These are phyloP conservation scores for Coelastrella sp. DNA, from an alignment of 139 green algal genomes.

Conservation along the genomic window DNA sequence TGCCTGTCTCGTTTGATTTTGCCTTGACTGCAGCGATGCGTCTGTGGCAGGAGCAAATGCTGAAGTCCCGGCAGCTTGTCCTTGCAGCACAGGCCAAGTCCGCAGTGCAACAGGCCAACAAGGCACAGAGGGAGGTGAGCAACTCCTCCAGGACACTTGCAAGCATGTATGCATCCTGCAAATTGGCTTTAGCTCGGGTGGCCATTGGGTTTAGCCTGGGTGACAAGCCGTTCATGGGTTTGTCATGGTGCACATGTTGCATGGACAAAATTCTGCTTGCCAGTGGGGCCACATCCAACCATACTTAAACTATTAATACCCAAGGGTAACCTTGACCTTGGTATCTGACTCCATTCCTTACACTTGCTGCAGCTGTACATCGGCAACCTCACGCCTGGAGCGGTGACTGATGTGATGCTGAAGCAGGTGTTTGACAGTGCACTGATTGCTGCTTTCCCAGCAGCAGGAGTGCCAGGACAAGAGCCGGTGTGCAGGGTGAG, in stretches of 20 bases:
- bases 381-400: conserved; percentile 73
- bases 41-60: conserved; percentile 82
- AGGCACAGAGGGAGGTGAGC: conserved; percentile 75
- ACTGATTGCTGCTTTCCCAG: conserved; percentile 72
- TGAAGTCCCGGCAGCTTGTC: conserved; percentile 75
- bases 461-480: conserved; percentile 51
- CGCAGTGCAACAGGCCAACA: conserved; percentile 69
- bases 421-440: conserved; percentile 81
- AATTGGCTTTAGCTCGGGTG: too few species aligned
- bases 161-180: neutral
- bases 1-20: neutral
- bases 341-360: neutral
- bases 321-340: neutral
- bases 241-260: neutral
- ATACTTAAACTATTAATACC: neutral
- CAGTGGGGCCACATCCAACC: too few species aligned
- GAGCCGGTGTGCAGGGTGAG: conserved; percentile 72
- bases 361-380: conserved; percentile 71
- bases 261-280: neutral
- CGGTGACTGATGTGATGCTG: conserved; percentile 72
- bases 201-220: too few species aligned
- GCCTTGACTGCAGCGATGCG: conserved; percentile 41
- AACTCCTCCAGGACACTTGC: neutral
- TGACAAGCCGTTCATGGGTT: neutral
- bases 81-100: conserved; percentile 77